Conservation (phyloP, 352 stramenopile species). For the Globisporangium viniferum region DNA sequence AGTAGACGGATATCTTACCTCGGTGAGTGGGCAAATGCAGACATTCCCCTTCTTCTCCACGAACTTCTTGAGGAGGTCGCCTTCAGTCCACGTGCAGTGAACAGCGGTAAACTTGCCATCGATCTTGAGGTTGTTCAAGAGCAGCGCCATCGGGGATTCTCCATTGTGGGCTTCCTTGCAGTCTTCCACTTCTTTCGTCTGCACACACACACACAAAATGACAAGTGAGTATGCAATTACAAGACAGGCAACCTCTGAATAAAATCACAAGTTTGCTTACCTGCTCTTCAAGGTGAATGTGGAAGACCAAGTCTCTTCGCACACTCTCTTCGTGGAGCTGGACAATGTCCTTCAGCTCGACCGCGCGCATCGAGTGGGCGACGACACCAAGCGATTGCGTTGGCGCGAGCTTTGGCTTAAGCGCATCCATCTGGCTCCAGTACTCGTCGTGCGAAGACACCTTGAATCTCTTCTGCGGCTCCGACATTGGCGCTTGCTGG, state of each 20-base stretch:
- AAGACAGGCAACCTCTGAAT: neutral
- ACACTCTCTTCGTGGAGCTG: constrained; percentile 67
- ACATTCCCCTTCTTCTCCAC: constrained; percentile 64
- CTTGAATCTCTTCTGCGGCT: constrained; percentile 71
- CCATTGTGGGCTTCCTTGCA: constrained; percentile 55
- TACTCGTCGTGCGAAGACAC: constrained; percentile 60
- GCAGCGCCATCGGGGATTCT: constrained; percentile 60
- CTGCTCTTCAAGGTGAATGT: constrained; percentile 67
- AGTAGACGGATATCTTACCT: constrained; percentile 23
- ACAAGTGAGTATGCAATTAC: neutral
- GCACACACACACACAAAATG: neutral
- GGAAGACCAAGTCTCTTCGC: constrained; percentile 57
- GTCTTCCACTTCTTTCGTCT: constrained; percentile 75
- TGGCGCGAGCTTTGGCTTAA: constrained; percentile 29
- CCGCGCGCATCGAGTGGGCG: constrained; percentile 71
- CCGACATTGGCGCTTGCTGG: constrained; percentile 49
- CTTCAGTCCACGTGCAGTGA: constrained; percentile 72
- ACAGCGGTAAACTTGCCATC: constrained; percentile 77
- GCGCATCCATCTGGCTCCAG: constrained; percentile 64
- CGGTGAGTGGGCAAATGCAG: constrained; percentile 72
- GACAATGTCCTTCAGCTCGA: constrained; percentile 56
- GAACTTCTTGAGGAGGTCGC: constrained; percentile 48
- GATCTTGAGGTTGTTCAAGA: constrained; percentile 64
- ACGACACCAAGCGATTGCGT: constrained; percentile 71
- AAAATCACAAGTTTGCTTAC: constrained; percentile 6